A percentile compares a stretch with the other conserved stretches of the same genome.
phyloP scores from a whole-genome alignment of 2,329 filamentous ascomycete genomes.

The Metarhizium sp. region DNA sequence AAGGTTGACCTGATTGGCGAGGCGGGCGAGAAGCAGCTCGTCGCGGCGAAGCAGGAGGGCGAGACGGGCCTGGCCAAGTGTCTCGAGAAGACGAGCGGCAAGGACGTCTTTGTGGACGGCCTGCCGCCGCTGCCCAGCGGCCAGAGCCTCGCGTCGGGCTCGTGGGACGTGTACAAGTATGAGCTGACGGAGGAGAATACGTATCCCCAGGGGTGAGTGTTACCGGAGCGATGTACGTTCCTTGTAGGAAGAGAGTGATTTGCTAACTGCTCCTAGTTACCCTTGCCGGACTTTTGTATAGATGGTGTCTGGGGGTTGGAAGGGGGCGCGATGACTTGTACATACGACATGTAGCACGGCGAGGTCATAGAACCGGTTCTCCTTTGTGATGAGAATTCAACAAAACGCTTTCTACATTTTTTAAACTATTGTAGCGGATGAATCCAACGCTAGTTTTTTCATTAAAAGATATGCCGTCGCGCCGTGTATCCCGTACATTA shows the following conservation, averaged over 20 bases:
- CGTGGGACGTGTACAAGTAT: conserved; percentile 62
- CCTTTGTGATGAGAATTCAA: not conserved
- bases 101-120: conserved; percentile 63
- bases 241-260: not conserved
- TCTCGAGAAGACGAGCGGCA: conserved; percentile 45
- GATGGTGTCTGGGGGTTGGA: conserved; percentile 5
- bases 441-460: no score
- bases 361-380: not conserved
- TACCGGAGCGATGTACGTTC: not conserved
- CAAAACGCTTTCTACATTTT: not conserved
- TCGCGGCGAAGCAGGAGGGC: conserved; percentile 66
- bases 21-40: conserved; percentile 53
- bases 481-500: no score
- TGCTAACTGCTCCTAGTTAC: conserved; percentile 40
- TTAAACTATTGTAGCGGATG: no score
- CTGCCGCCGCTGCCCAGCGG: conserved; percentile 80
- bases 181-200: conserved; percentile 54
- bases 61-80: conserved; percentile 63
- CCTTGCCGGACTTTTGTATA: conserved; percentile 55
- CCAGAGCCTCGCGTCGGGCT: conserved; percentile 41
- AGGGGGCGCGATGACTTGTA: conserved; percentile 15
- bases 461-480: no score
- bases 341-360: conserved; percentile 8
- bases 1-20: conserved; percentile 72
- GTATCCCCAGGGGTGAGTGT: conserved; percentile 59